Evolutionary conservation across 2,329 filamentous ascomycete genomes (phyloP), one percentile per base, ranked within the genome.

Genomic region (Verticillium klebahnii): DNA sequence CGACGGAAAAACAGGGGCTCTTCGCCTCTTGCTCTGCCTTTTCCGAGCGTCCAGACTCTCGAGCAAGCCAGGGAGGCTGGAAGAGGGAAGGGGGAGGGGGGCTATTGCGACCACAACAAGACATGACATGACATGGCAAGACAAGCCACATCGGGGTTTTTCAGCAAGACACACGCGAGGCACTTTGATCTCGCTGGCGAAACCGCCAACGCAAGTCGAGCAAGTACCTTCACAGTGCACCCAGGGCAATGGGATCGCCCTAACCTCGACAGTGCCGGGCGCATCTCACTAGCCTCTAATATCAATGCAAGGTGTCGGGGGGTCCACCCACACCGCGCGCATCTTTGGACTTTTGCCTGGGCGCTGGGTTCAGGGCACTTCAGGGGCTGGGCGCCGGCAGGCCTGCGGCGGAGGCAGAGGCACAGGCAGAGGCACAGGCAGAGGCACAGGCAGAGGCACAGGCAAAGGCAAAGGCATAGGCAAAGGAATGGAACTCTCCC

Each of bases 171-270:
- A 25, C 40, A 52, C 45, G 23, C n/a, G 45, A 23, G 45, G 45
- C 45, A 52, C 45, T 52, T 23, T 52, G 45, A 9, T 19, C n/a
- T 25, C 19, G 19, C 9, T 6, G 1, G 12, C 37, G 19, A 23
- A 8, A 52, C 19, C 45, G 23, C 45, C 29, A 6, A n/a, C 45
- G 45, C 19, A 25, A n/a, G 23, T 52, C 17, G 29, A 29, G 29
- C 29, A 52, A 52, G 45, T 52, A 52, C 45, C 45, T 36, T 60
- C 58, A 54, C 62, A 62, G 64, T 64, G 62, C 37, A 65, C 64
- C 64, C 64, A 63, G 58, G 62, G 62, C 52, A 45, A 63, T 64
- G 64, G 64, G 62, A 66, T 63, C 58, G 57, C n/a, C 63, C 63
- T 64, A 61, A 61, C 52, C 59, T 58, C 61, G 62, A 65, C 62